phyloP scores from a whole-genome alignment of 2,329 filamentous ascomycete genomes.

The Macrophomina tecta region DNA sequence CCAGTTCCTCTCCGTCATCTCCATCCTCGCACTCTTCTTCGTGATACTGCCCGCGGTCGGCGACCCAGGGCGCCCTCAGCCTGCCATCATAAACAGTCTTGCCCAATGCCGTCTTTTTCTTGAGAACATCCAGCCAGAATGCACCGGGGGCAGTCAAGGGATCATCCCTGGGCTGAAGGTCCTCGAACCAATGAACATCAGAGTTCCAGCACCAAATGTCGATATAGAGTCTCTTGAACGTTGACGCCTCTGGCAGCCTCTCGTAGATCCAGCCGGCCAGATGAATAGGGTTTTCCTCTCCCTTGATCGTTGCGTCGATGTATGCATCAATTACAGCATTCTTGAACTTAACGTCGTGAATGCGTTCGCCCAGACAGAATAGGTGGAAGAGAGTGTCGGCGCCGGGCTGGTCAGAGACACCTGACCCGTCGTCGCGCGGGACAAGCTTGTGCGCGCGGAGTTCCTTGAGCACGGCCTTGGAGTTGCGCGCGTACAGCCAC shows the following conservation, averaged over 20 bases:
- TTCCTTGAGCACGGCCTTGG: not conserved
- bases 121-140: slow-evolving; percentile 7
- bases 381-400: slow-evolving; percentile 4
- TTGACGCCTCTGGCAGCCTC: not conserved
- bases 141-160: not conserved
- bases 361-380: slow-evolving; percentile 35
- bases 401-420: not conserved
- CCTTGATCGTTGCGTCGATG: slow-evolving; percentile 21
- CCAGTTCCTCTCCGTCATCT: not conserved
- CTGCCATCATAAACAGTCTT: not conserved
- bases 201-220: slow-evolving; percentile 11
- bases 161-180: not conserved
- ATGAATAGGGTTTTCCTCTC: not conserved
- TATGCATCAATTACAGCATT: slow-evolving; percentile 35
- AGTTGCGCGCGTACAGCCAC: slow-evolving; percentile 23
- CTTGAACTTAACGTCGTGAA: slow-evolving; percentile 35
- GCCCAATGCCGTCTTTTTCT: not conserved
- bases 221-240: slow-evolving; percentile 1
- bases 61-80: not conserved
- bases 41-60: not conserved
- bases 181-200: slow-evolving; percentile 9
- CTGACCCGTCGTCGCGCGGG: not conserved
- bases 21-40: not conserved
- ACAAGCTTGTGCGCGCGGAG: not conserved
- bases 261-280: not conserved